Conservation (phyloP, 805 yeast species). For the Candida parachauliodes region DNA sequence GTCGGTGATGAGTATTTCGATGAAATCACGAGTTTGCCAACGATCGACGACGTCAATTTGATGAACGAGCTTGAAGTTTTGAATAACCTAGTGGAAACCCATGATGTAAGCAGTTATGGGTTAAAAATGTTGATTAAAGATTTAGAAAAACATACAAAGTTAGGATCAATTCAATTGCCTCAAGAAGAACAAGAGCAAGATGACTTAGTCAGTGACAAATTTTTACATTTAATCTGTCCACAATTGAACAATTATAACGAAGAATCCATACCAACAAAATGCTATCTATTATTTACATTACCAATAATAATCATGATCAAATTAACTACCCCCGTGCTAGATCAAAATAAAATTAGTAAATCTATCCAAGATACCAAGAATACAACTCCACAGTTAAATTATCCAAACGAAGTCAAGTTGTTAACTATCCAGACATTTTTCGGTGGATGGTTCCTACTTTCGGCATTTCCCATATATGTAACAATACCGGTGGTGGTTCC, state of each 20-base stretch:
- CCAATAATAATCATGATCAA: conserved; percentile 26
- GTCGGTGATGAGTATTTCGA: conserved; percentile 20
- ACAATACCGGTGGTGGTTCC: background rate
- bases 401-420: conserved; percentile 16
- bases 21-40: conserved; percentile 20
- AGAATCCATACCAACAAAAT: conserved; percentile 10
- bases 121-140: conserved; percentile 29
- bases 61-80: conserved; percentile 2
- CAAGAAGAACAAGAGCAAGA: conserved; percentile 9
- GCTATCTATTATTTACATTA: conserved; percentile 13
- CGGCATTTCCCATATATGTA: background rate
- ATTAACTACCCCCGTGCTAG: conserved; percentile 32
- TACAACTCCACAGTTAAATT: conserved; percentile 11
- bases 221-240: conserved; percentile 18
- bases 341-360: conserved; percentile 13
- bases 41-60: conserved; percentile 22
- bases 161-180: conserved; percentile 10
- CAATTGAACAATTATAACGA: conserved; percentile 13
- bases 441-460: conserved; percentile 8
- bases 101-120: conserved; percentile 26
- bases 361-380: conserved; percentile 6
- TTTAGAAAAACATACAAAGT: conserved; percentile 24
- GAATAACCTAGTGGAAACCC: background rate
- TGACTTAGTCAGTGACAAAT: background rate
- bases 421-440: conserved; percentile 25